Conservation (phyloP, 805 yeast species). For the Groenewaldozyma salmanticensis region DNA sequence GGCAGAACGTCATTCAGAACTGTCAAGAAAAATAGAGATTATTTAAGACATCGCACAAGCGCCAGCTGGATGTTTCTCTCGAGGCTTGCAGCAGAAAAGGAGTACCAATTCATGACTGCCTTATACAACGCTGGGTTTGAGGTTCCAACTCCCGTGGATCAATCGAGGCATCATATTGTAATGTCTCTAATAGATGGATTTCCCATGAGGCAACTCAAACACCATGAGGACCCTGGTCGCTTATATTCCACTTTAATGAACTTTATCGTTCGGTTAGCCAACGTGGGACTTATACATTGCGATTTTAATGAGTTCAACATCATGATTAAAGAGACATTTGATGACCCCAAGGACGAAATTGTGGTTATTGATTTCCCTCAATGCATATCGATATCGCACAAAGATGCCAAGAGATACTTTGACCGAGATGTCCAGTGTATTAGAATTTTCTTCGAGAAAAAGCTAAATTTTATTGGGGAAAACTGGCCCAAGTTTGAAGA, state of each 20-base stretch:
- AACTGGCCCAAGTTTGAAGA: slow-evolving; percentile 82
- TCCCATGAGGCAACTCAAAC: slow-evolving; percentile 75
- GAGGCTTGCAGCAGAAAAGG: slow-evolving; percentile 84
- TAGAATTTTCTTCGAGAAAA: slow-evolving; percentile 68
- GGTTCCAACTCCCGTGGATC: slow-evolving; percentile 85
- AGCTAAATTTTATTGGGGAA: slow-evolving; percentile 64
- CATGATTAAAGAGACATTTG: slow-evolving; percentile 53
- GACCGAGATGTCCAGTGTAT: slow-evolving; percentile 91
- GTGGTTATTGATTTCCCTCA: slow-evolving; percentile 98
- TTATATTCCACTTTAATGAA: slow-evolving; percentile 80
- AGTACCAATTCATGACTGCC: slow-evolving; percentile 77
- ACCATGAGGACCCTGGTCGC: slow-evolving; percentile 57
- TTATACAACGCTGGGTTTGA: slow-evolving; percentile 64
- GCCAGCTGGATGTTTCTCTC: slow-evolving; percentile 92
- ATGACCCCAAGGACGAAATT: slow-evolving; percentile 40
- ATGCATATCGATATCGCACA: slow-evolving; percentile 87
- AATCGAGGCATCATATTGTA: slow-evolving; percentile 81
- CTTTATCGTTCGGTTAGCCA: slow-evolving; percentile 74
- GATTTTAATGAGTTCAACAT: slow-evolving; percentile 96
- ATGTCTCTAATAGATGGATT: slow-evolving; percentile 90
- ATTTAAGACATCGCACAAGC: slow-evolving; percentile 57
- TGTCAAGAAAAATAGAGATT: slow-evolving; percentile 90
- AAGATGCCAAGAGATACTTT: slow-evolving; percentile 80
- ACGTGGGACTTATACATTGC: slow-evolving; percentile 89
- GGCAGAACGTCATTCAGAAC: slow-evolving; percentile 92